A percentile compares a stretch with the other conserved stretches of the same genome.
These are phyloP conservation scores for Epichloe scottii DNA, from an alignment of 2,329 filamentous ascomycete species.

Conservation along the genomic window DNA sequence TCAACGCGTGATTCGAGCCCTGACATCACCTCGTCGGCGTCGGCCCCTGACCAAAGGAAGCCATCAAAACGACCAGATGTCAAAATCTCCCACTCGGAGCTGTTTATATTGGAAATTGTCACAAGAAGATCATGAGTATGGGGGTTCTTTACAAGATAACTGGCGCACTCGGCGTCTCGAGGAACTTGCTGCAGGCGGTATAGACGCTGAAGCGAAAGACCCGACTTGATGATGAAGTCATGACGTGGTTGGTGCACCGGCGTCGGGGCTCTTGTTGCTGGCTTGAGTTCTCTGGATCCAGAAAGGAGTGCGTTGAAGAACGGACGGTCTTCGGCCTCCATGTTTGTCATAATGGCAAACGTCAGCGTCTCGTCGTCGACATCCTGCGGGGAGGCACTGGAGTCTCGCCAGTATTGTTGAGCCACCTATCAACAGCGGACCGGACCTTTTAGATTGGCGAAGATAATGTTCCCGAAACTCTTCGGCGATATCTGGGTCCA, in stretches of 20 bases:
- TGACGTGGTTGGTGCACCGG: slow-evolving; percentile 53
- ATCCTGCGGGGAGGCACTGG: slow-evolving; percentile 69
- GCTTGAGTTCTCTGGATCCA: slow-evolving; percentile 44
- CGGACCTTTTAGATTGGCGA: slow-evolving; percentile 87
- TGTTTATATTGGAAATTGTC: slow-evolving; percentile 76
- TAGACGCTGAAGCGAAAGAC: slow-evolving; percentile 68
- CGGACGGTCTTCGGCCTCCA: slow-evolving; percentile 62
- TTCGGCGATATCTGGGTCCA: slow-evolving; percentile 88
- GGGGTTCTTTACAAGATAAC: slow-evolving; percentile 75
- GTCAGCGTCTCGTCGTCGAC: slow-evolving; percentile 89
- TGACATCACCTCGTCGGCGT: slow-evolving; percentile 37
- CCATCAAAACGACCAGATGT: slow-evolving; percentile 90
- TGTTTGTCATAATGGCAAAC: slow-evolving; percentile 84
- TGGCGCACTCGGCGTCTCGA: slow-evolving; percentile 72
- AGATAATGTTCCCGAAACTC: slow-evolving; percentile 89
- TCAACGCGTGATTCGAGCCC: slow-evolving; percentile 39
- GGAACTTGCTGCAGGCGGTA: slow-evolving; percentile 65
- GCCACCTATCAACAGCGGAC: slow-evolving; percentile 82
- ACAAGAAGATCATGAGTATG: slow-evolving; percentile 74
- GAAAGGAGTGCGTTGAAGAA: slow-evolving; percentile 71
- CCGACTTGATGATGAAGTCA: slow-evolving; percentile 62
- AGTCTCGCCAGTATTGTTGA: slow-evolving; percentile 64
- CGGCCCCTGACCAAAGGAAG: slow-evolving; percentile 87
- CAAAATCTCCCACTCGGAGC: slow-evolving; percentile 93
- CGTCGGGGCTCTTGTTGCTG: slow-evolving; percentile 52